Evolutionary conservation across 2,329 filamentous ascomycete species (phyloP), one percentile per base, ranked within the genome.

Genomic region (Ophiostoma australiae): DNA sequence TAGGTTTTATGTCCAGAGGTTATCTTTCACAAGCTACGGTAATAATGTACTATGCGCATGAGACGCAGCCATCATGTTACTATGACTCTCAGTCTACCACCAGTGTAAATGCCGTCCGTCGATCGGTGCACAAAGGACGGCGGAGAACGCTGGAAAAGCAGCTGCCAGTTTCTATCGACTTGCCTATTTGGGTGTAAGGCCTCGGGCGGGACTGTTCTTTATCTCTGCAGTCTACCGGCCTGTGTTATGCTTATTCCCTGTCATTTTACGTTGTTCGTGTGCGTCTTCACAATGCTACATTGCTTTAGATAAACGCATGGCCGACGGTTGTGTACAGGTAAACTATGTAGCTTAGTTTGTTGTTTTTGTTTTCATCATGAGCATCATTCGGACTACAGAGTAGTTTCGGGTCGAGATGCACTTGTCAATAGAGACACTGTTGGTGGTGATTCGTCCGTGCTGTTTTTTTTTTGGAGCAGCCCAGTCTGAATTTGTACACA

Each of bases 141-240:
- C n/a, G 52, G 23, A 11, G n/a, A 27, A 10, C 23, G 17, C 52
- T 58, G 23, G n/a, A 27, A 20, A 35, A n/a, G 58, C 27, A 63
- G 58, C 58, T 33, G 31, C 58, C 27, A 20, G 58, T 10, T 31
- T 65, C 61, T 37, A 37, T 65, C 61, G 61, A 65, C 61, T 65
- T 65, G 61, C 61, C 33, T 65, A 65, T 35, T 65, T n/a, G 17
- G 61, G 61, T 65, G 61, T 65, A 65, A 65, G 33, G 61, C 33
- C 58, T 31, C 7, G 33, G 31, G 61, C 61, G 31, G 61, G 17
- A 37, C 31, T 65, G 31, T 65, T 27, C 23, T 27, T 61, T 61
- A n/a, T 63, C 58, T 63, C 13, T 15, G n/a, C 20, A n/a, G 1
- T 23, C 23, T n/a, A 13, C 11, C 15, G 39, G 39, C 39, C 8